Evolutionary conservation across 23 red algal genomes (phyloP).

Genomic region (Gracilaria gracilis): DNA sequence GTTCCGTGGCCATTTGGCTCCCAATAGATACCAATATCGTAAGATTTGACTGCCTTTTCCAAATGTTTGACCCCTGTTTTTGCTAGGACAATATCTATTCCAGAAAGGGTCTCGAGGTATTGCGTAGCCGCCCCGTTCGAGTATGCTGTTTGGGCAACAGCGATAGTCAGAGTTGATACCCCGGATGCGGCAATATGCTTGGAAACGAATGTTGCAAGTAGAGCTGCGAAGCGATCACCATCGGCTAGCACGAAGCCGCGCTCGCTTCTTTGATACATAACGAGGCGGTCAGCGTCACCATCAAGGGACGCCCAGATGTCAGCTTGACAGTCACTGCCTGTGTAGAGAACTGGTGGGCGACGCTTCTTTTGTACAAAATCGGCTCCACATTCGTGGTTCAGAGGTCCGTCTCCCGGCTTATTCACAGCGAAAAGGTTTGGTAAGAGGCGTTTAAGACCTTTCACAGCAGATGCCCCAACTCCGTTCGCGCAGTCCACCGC

Average conservation of each 20-base stretch:
- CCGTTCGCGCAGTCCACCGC: constrained; percentile 97
- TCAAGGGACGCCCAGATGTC: constrained; percentile 83
- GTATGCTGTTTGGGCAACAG: constrained; percentile 92
- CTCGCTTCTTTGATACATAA: constrained; percentile 56
- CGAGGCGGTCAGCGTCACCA: constrained; percentile 96
- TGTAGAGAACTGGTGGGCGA: constrained; percentile 47
- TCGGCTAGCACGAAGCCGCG: constrained; percentile 59
- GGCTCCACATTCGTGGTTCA: constrained; percentile 92
- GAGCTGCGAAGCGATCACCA: constrained; percentile 83
- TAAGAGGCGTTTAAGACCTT: constrained; percentile 6
- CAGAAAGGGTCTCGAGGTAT: constrained; percentile 41
- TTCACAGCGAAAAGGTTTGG: constrained; percentile 58
- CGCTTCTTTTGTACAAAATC: constrained; percentile 97
- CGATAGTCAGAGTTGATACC: constrained; percentile 59
- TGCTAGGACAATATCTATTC: constrained; percentile 77
- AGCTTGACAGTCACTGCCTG: not conserved
- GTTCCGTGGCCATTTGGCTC: constrained; percentile 99
- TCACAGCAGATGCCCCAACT: constrained; percentile 61
- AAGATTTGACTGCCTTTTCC: constrained; percentile 78
- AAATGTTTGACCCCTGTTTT: constrained; percentile 95
- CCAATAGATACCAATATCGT: constrained; percentile 98
- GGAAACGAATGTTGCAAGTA: constrained; percentile 68
- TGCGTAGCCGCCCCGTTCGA: constrained; percentile 88
- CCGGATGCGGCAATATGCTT: constrained; percentile 20
- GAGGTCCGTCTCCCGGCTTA: constrained; percentile 48